Conservation (phyloP, 2,329 filamentous ascomycete genomes). For the Grosmannia huntii region DNA sequence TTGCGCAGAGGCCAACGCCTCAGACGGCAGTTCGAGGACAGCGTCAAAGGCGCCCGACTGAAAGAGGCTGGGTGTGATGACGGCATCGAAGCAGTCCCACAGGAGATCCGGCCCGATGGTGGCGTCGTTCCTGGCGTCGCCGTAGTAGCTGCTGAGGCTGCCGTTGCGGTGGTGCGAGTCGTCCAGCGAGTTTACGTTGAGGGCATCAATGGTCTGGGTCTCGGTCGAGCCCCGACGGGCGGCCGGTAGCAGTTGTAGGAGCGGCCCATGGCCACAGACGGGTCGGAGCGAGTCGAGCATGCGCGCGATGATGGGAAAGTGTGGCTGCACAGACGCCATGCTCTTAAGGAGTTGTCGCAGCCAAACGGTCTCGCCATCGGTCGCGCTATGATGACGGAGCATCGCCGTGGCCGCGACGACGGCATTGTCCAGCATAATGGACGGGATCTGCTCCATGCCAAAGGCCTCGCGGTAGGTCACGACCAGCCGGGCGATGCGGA, state of each 20-base stretch:
- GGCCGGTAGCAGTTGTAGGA: background rate
- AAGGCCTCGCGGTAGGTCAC: conserved; percentile 6
- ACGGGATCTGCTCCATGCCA: conserved; percentile 6
- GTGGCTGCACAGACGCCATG: conserved; percentile 3
- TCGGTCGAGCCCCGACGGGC: background rate
- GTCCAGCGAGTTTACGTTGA: background rate
- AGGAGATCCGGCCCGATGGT: background rate
- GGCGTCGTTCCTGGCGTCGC: background rate
- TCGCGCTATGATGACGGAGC: background rate
- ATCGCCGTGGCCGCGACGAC: conserved; percentile 5
- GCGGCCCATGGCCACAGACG: conserved; percentile 1
- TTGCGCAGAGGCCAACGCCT: background rate
- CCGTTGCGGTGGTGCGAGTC: background rate
- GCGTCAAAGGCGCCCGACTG: background rate
- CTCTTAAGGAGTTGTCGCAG: conserved; percentile 2
- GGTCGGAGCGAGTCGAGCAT: conserved; percentile 5
- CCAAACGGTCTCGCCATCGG: background rate
- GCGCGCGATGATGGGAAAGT: conserved; percentile 6
- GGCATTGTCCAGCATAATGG: conserved; percentile 7
- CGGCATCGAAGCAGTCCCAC: conserved; percentile 1
- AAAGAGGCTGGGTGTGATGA: conserved; percentile 1
- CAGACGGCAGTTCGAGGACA: conserved; percentile 1
- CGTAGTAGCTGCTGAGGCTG: background rate
- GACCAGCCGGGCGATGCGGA: conserved; percentile 4
- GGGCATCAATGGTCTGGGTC: background rate